These are phyloP conservation scores for Penicillium thymicola DNA, from an alignment of 2,329 filamentous ascomycete genomes.

Conservation along the genomic window DNA sequence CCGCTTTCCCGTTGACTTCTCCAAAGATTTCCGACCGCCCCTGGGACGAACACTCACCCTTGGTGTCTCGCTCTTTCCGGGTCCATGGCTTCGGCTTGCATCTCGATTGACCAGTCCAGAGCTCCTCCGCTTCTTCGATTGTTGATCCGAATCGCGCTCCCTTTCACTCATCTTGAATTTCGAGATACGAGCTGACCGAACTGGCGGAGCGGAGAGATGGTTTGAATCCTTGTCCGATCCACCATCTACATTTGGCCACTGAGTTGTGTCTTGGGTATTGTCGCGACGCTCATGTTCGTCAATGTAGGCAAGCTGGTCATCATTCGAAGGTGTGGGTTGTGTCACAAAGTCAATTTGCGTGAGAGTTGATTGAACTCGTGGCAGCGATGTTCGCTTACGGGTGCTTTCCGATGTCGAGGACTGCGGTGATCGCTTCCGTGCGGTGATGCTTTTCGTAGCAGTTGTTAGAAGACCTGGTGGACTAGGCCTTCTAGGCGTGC, in stretches of 20 bases:
- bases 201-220: slow-evolving; percentile 13
- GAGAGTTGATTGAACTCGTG: slow-evolving; percentile 37
- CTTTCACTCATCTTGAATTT: slow-evolving; percentile 10
- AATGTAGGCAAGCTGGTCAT: slow-evolving; percentile 34
- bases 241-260: slow-evolving; percentile 27
- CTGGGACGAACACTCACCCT: slow-evolving; percentile 20
- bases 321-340: slow-evolving; percentile 18
- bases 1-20: slow-evolving; percentile 23
- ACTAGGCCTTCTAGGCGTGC: slow-evolving; percentile 22
- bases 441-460: slow-evolving; percentile 15
- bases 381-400: slow-evolving; percentile 18
- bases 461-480: slow-evolving; percentile 6
- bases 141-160: slow-evolving; percentile 4
- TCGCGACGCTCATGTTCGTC: slow-evolving; percentile 13
- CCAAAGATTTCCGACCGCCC: slow-evolving; percentile 22
- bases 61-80: slow-evolving; percentile 19
- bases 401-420: slow-evolving; percentile 19
- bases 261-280: slow-evolving; percentile 2
- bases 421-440: slow-evolving; percentile 11
- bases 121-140: slow-evolving; percentile 18
- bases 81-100: slow-evolving; percentile 4
- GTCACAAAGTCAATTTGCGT: slow-evolving; percentile 43
- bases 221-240: slow-evolving; percentile 25
- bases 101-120: background rate
- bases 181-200: slow-evolving; percentile 10